A percentile compares a stretch with the other conserved stretches of the same genome.
Evolutionary conservation across 306 rosid species (phyloP).

Genomic region (Heteromeles arbutifolia): DNA sequence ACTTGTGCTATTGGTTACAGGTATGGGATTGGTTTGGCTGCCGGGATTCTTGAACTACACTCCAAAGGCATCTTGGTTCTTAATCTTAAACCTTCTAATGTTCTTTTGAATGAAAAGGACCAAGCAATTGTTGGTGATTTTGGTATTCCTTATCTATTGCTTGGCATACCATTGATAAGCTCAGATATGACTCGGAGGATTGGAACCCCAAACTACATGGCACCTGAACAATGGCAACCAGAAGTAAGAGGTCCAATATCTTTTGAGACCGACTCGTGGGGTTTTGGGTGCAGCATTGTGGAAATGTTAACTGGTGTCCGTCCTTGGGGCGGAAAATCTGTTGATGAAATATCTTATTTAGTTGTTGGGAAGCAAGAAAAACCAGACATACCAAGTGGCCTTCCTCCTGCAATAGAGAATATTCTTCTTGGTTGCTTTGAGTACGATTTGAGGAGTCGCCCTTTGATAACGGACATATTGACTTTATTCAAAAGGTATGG

Average conservation of each 20-base stretch:
- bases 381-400: constrained; percentile 68
- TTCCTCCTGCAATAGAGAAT: constrained; percentile 72
- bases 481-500: constrained; percentile 64
- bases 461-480: constrained; percentile 60
- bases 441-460: constrained; percentile 88
- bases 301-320: constrained; percentile 87
- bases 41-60: constrained; percentile 64
- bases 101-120: constrained; percentile 59
- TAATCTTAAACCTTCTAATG: constrained; percentile 73
- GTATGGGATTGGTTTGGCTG: constrained; percentile 71
- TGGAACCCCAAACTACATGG: constrained; percentile 96
- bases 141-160: constrained; percentile 72
- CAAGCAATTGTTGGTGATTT: constrained; percentile 79
- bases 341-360: constrained; percentile 43
- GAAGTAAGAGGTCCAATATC: constrained; percentile 85
- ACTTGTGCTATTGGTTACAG: constrained; percentile 43
- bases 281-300: constrained; percentile 77
- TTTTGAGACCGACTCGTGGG: constrained; percentile 90
- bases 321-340: constrained; percentile 76
- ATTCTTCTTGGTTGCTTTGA: constrained; percentile 82
- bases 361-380: constrained; percentile 75
- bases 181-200: constrained; percentile 56
- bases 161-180: constrained; percentile 49
- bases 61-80: constrained; percentile 61
- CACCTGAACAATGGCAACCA: constrained; percentile 95